Conservation (phyloP, 75 land plant species). For the Sequoia sempervirens region DNA sequence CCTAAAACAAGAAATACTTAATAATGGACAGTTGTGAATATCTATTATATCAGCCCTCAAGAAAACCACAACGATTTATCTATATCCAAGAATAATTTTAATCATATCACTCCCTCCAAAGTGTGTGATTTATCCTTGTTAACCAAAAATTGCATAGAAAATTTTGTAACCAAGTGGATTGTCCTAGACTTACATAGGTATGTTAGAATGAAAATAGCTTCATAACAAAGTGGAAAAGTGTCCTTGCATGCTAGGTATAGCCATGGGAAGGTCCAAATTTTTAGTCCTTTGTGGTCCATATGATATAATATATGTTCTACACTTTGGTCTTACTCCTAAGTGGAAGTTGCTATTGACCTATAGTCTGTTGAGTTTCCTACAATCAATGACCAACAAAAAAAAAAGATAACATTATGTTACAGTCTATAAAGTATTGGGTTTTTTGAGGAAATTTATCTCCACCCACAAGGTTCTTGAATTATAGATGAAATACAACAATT, state of each 20-base stretch:
- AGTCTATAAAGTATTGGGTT: not conserved
- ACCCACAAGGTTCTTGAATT: too few species aligned
- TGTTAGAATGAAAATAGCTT: not conserved
- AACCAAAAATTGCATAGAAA: not conserved
- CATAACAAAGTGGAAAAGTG: too few species aligned
- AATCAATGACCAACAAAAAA: not conserved
- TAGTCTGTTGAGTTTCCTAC: not conserved
- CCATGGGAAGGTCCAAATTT: not conserved
- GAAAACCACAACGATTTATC: not conserved
- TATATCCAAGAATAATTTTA: not conserved
- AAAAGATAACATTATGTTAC: not conserved
- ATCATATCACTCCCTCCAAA: not conserved
- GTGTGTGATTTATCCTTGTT: not conserved
- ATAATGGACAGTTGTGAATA: not conserved
- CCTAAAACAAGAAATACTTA: not conserved
- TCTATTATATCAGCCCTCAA: not conserved
- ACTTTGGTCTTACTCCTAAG: not conserved
- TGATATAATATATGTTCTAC: too few species aligned
- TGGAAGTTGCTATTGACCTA: not conserved
- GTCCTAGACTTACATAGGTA: not conserved
- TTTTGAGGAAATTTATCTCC: too few species aligned
- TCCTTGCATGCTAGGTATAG: not conserved
- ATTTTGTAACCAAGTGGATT: not conserved
- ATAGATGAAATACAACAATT: too few species aligned
- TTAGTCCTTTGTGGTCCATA: not conserved